Evolutionary conservation across 75 land plant genomes (phyloP).

Genomic region (Picea glauca): DNA sequence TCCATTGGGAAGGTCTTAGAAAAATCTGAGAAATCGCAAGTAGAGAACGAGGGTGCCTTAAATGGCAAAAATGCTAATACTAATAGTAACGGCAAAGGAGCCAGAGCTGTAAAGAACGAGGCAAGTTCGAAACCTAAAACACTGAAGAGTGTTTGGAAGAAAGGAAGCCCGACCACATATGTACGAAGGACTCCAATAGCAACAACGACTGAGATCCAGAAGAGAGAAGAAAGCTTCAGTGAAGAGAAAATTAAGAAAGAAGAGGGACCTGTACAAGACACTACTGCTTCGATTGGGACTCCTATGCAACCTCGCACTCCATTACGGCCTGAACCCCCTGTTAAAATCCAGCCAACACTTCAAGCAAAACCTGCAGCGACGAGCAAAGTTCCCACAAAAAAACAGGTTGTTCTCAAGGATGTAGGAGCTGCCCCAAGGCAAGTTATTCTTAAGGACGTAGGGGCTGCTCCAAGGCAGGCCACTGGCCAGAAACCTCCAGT

Average conservation of each 20-base stretch:
- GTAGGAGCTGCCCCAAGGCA: slow-evolving; percentile 59
- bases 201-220: slow-evolving; percentile 7
- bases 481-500: slow-evolving; percentile 7
- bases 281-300: background rate
- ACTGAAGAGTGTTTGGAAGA: slow-evolving; percentile 63
- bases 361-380: slow-evolving; percentile 50
- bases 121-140: slow-evolving; percentile 28
- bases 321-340: slow-evolving; percentile 30
- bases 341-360: slow-evolving; percentile 30
- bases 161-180: slow-evolving; percentile 49
- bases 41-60: slow-evolving; percentile 4
- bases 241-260: background rate
- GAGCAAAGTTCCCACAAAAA: slow-evolving; percentile 22
- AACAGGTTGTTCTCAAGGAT: slow-evolving; percentile 57
- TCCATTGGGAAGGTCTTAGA: slow-evolving; percentile 69
- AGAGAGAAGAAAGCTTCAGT: background rate
- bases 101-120: slow-evolving; percentile 1
- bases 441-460: slow-evolving; percentile 64
- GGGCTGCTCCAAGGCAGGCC: slow-evolving; percentile 41
- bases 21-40: slow-evolving; percentile 73
- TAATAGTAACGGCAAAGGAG: slow-evolving; percentile 11
- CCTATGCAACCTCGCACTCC: background rate
- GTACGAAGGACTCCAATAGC: slow-evolving; percentile 22
- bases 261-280: slow-evolving; percentile 13
- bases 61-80: slow-evolving; percentile 6